Evolutionary conservation across 192 early-diverging fungal genomes (phyloP), one percentile per base, ranked within the genome.

Genomic region (Coemansia sp.): DNA sequence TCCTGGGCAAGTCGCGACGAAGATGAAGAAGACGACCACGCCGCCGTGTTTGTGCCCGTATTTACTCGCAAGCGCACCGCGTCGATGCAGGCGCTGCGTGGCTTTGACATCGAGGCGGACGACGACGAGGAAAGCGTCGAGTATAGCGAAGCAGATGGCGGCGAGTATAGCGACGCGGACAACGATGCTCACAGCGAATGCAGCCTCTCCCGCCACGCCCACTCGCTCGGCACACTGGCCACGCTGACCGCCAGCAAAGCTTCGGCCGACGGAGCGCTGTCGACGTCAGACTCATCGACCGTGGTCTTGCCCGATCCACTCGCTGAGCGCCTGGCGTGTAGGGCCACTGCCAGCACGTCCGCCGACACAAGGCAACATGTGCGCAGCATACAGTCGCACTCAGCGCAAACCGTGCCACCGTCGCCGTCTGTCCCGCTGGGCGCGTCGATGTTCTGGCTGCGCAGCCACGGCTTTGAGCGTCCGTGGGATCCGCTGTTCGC

Each of bases 401-500:
- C 36, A 4, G 59, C 55, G 10, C 64, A 66, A 57, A 50, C 66
- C 17, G 64, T 73, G 18, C 68, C 77, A 7, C 55, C 60, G 20
- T 62, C 77, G 1, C 32, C 66, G n/a, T 79, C 77, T 5, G 72
- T 76, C 5, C 79, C 79, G 25, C 36, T 51, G 25, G 75, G 67
- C 12, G 74, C 74, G 7, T 63, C 67, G 30, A 60, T 75, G 10
- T 67, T 68, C 25, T 84, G 83, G 83, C 48, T 72, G 4, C 77
- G 83, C 16, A 58, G 58, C 29, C 71, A 77, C n/a, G 83, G 74
- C 52, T 72, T 84, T 42, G 64, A 74, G 34, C 32, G 61, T 50
- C 83, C 83, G 31, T 80, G 66, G 71, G 77, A 84, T 49, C 83
- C 72, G 7, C 66, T 74, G 66, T 74, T 77, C 66, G 59, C 72